These are phyloP conservation scores for Lavandula angustifolia DNA, from an alignment of 257 asterid species.

Conservation along the genomic window DNA sequence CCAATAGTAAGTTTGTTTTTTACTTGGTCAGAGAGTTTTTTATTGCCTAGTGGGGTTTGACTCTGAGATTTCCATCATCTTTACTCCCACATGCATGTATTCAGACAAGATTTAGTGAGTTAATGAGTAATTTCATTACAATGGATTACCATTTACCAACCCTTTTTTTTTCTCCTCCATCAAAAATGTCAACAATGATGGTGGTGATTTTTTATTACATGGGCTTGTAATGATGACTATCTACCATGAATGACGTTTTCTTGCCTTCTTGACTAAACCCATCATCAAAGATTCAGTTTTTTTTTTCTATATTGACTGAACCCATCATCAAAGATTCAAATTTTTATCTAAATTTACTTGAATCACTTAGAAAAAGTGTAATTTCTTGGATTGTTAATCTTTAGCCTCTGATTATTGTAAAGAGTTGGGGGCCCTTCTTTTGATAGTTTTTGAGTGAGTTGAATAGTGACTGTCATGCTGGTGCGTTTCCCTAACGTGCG, in stretches of 20 bases:
- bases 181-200: conserved; percentile 1
- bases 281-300: conserved; percentile 30
- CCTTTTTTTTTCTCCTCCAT: conserved; percentile 2
- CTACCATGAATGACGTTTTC: conserved; percentile 9
- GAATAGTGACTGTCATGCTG: conserved; percentile 37
- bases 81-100: conserved; percentile 26
- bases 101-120: conserved; percentile 25
- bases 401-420: conserved; percentile 6
- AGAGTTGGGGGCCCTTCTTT: neutral
- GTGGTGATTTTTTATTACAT: too few species aligned
- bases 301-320: too few species aligned
- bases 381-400: too few species aligned
- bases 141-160: too few species aligned
- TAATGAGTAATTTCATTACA: conserved; percentile 10
- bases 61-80: conserved; percentile 30
- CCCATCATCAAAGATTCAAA: too few species aligned
- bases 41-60: conserved; percentile 39
- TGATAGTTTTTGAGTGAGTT: conserved; percentile 34
- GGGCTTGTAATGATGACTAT: conserved; percentile 26
- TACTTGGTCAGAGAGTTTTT: neutral
- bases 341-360: conserved; percentile 17
- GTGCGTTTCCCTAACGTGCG: conserved; percentile 61
- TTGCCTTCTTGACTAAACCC: conserved; percentile 20
- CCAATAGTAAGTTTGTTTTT: conserved; percentile 13
- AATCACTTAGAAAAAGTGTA: too few species aligned